Evolutionary conservation across 345 rosid species (phyloP).

Genomic region (Euphorbia lathyris): DNA sequence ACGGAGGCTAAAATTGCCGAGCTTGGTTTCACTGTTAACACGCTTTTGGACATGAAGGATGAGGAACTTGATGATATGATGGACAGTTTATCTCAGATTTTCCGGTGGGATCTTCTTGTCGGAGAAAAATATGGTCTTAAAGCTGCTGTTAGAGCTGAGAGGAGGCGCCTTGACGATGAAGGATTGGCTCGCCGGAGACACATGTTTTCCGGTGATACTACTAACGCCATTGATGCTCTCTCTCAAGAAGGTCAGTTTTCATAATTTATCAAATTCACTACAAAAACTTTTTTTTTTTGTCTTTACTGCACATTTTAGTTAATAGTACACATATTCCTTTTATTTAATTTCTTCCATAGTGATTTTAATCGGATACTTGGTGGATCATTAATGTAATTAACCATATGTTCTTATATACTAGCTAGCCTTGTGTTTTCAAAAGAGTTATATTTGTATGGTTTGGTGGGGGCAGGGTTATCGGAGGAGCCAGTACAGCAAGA

Average conservation of each 20-base stretch:
- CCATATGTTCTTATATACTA: too few relatives aligned
- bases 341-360: too few relatives aligned
- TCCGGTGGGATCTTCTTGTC: slow-evolving; percentile 87
- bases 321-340: too few relatives aligned
- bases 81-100: slow-evolving; percentile 84
- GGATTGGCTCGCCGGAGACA: slow-evolving; percentile 49
- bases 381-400: too few relatives aligned
- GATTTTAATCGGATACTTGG: too few relatives aligned
- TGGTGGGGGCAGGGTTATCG: slow-evolving; percentile 59
- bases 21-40: slow-evolving; percentile 89
- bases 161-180: slow-evolving; percentile 68
- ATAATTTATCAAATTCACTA: too few relatives aligned
- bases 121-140: slow-evolving; percentile 93
- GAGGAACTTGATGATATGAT: slow-evolving; percentile 99
- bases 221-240: slow-evolving; percentile 67
- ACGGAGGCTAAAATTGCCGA: slow-evolving; percentile 92
- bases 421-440: too few relatives aligned
- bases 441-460: background rate
- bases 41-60: slow-evolving; percentile 87
- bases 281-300: too few relatives aligned
- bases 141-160: slow-evolving; percentile 90
- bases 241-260: slow-evolving; percentile 85
- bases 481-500: slow-evolving; percentile 82
- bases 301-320: too few relatives aligned
- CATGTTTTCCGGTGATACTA: slow-evolving; percentile 42